Percentiles rank a stretch among this genome's conserved stretches.
Conservation (phyloP, 176 grass and related monocot species). For the Cocos nucifera region DNA sequence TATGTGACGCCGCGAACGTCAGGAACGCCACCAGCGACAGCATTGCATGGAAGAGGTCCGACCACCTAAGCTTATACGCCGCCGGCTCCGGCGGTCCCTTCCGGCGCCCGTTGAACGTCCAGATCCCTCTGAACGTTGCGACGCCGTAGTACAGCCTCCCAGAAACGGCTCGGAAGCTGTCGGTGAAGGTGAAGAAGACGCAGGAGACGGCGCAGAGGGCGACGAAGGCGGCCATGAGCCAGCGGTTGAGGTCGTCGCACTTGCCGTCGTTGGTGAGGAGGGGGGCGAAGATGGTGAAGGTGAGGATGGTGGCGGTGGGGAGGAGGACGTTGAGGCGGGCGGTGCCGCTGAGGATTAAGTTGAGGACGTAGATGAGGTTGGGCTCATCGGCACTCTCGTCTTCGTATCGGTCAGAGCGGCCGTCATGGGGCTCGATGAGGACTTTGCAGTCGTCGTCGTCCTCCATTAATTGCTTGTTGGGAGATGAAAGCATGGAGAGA, state of each 20-base stretch:
- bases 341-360: slow-evolving; percentile 71
- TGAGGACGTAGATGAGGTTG: slow-evolving; percentile 54
- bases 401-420: background rate
- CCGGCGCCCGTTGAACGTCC: slow-evolving; percentile 41
- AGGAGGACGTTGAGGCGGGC: slow-evolving; percentile 85
- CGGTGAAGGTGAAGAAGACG: slow-evolving; percentile 90
- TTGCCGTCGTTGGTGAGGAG: slow-evolving; percentile 72
- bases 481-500: slow-evolving; percentile 1
- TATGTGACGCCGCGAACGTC: slow-evolving; percentile 62
- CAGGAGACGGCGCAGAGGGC: slow-evolving; percentile 56
- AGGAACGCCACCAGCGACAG: slow-evolving; percentile 68
- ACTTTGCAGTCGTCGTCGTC: slow-evolving; percentile 54
- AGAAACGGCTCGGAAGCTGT: slow-evolving; percentile 64
- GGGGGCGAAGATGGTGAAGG: slow-evolving; percentile 79
- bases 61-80: slow-evolving; percentile 50
- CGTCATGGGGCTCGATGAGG: slow-evolving; percentile 35
- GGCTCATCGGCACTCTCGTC: slow-evolving; percentile 29
- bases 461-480: background rate
- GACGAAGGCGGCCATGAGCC: slow-evolving; percentile 41
- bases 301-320: slow-evolving; percentile 79
- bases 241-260: slow-evolving; percentile 33
- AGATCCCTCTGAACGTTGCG: slow-evolving; percentile 43
- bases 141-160: slow-evolving; percentile 62
- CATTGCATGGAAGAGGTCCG: slow-evolving; percentile 58
- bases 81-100: slow-evolving; percentile 30